phyloP scores from a whole-genome alignment of 306 rosid genomes.

The Delonix regia region DNA sequence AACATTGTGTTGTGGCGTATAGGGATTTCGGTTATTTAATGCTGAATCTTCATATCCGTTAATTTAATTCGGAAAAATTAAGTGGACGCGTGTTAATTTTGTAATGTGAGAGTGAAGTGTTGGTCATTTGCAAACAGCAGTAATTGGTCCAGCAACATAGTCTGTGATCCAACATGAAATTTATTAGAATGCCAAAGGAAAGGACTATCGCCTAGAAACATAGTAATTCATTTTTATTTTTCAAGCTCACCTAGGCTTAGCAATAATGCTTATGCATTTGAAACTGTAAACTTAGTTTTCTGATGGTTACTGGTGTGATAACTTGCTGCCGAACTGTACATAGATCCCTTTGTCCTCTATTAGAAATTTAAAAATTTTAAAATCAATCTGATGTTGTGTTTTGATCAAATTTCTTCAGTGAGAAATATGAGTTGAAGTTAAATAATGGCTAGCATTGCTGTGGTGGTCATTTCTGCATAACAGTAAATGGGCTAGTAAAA shows the following conservation, averaged over 20 bases:
- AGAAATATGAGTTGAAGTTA: neutral
- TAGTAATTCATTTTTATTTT: neutral
- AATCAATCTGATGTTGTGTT: neutral
- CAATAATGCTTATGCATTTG: neutral
- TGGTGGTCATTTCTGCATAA: neutral
- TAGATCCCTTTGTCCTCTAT: neutral
- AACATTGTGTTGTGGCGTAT: neutral
- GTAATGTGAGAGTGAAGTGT: neutral
- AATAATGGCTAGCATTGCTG: neutral
- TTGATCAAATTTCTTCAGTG: neutral
- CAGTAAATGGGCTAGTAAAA: neutral
- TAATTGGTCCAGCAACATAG: neutral
- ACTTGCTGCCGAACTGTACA: neutral
- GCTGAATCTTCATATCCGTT: neutral
- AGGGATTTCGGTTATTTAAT: neutral
- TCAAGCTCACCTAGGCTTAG: neutral
- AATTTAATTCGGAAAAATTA: neutral
- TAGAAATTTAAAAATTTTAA: neutral
- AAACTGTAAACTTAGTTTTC: neutral
- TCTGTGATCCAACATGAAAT: neutral
- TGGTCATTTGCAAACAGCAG: neutral
- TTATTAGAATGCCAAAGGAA: neutral
- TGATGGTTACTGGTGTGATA: neutral
- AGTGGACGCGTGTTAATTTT: neutral
- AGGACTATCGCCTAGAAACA: neutral